Evolutionary conservation across 345 rosid species (phyloP).

Genomic region (Psidium friedrichsthalianum): DNA sequence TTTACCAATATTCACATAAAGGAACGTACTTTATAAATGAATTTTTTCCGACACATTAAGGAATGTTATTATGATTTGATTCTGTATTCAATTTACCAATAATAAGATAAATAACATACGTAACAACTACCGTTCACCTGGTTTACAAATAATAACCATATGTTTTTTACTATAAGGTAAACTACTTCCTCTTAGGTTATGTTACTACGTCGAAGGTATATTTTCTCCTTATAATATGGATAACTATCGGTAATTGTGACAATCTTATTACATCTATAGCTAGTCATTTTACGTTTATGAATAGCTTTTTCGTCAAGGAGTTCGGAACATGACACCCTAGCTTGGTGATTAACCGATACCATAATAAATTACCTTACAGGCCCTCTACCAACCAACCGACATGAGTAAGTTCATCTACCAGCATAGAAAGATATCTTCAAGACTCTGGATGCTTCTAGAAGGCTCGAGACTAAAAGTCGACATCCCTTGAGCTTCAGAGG

Average conservation of each 20-base stretch:
- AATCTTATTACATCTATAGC: neutral
- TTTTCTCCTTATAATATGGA: neutral
- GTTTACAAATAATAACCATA: neutral
- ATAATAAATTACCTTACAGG: neutral
- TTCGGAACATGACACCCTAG: neutral
- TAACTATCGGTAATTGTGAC: neutral
- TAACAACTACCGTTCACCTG: neutral
- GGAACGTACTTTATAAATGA: neutral
- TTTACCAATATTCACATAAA: neutral
- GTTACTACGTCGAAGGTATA: neutral
- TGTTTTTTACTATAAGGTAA: neutral
- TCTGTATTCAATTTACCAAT: neutral
- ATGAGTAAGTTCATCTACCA: neutral
- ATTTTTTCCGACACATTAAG: neutral
- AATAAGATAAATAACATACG: neutral
- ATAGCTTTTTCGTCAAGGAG: neutral
- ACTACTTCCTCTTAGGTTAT: neutral
- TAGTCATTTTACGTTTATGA: neutral
- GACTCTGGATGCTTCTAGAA: neutral
- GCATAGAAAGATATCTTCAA: neutral
- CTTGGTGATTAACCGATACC: neutral
- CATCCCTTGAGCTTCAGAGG: neutral
- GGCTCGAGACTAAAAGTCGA: too few relatives aligned
- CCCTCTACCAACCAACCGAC: neutral
- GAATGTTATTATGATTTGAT: neutral